A percentile compares a stretch with the other conserved stretches of the same genome.
These are phyloP conservation scores for Huntiella savannae DNA, from an alignment of 2,329 filamentous ascomycete genomes.

Conservation along the genomic window DNA sequence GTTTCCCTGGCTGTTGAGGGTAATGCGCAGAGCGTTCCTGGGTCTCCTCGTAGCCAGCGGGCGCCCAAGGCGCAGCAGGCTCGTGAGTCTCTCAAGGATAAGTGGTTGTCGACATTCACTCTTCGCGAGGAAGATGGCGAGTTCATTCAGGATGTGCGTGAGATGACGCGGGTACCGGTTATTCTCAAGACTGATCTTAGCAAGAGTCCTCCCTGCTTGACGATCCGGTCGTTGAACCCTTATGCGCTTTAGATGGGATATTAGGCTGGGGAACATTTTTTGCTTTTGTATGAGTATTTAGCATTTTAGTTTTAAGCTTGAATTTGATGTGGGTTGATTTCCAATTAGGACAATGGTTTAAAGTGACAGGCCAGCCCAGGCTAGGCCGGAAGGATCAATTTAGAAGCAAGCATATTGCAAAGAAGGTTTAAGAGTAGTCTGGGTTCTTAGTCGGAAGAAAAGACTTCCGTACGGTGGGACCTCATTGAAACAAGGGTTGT, in stretches of 20 bases:
- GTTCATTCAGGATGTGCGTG: slow-evolving; percentile 93
- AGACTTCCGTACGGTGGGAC: not conserved
- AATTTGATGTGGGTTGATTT: slow-evolving; percentile 2
- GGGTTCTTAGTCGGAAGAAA: not conserved
- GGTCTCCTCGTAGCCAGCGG: slow-evolving; percentile 65
- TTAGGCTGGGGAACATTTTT: not conserved
- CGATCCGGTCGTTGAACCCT: slow-evolving; percentile 67
- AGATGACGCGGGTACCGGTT: slow-evolving; percentile 95
- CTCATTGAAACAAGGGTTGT: too few relatives aligned
- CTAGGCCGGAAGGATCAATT: too few relatives aligned
- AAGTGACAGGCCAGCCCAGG: not conserved
- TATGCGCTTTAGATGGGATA: slow-evolving; percentile 37
- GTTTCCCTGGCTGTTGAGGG: slow-evolving; percentile 67
- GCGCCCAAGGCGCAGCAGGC: slow-evolving; percentile 48
- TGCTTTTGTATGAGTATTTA: slow-evolving; percentile 10
- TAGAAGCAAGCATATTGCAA: too few relatives aligned
- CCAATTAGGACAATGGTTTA: not conserved
- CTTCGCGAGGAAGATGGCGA: slow-evolving; percentile 83
- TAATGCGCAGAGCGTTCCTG: slow-evolving; percentile 85
- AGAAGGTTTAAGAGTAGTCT: too few relatives aligned
- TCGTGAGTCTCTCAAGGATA: slow-evolving; percentile 82
- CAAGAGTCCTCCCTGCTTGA: slow-evolving; percentile 95
- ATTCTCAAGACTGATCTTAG: slow-evolving; percentile 94
- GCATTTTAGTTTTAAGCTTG: not conserved
- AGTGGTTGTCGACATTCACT: slow-evolving; percentile 78